Base-by-base conservation (phyloP, 192 early-diverging fungal genomes). In the Radiomyces spectabilis region DNA sequence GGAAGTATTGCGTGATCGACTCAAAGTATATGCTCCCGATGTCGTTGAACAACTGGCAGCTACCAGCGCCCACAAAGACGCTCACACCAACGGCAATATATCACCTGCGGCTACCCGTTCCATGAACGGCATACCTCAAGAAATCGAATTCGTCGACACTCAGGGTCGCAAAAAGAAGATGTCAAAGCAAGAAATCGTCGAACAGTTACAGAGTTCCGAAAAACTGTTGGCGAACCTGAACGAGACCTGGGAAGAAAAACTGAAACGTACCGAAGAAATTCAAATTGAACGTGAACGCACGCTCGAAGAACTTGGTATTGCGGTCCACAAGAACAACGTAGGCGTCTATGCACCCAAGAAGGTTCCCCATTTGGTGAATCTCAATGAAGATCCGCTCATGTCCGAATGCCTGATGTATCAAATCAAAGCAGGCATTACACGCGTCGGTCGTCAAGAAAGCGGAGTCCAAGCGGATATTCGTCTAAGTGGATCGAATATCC, bases 341-440 rank as follows among this genome's bases (percentile, higher is more conserved):
- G 87, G 85, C 0, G 55, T 89, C 9, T 76, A 74, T 47, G 76
- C 78, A 24, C 86, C 88, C 6, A 76, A 81, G 35, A 76, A 74
- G 16, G 67, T 73, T 4, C 85, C 88, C 16, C 86, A 88, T 55
- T 61, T 91, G 35, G 73, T 91, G 33, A 91, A 89, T 51, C 74
- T 86, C 18, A 87, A 82, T 60, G 87, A 89, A 55, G 83, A 91
- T 54, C 82, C 86, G 24, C 66, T 81, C 15, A 80, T 84, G 78
- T 81, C 82, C 15, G 87, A 91, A 57, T 89, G 85, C 42, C 69
- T 91, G 12, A 76, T 91, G 37, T 89, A 88, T 63, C 80, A 80
- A 48, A 57, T 91, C 33, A 80, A 80, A 21, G 74, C 71, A 8
- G 88, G 88, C 7, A 48, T 54, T 7, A 86, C 85, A 2, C 38